Evolutionary conservation across 73 alveolate genomes (phyloP).

Genomic region (Paramecium tetraurelia): DNA sequence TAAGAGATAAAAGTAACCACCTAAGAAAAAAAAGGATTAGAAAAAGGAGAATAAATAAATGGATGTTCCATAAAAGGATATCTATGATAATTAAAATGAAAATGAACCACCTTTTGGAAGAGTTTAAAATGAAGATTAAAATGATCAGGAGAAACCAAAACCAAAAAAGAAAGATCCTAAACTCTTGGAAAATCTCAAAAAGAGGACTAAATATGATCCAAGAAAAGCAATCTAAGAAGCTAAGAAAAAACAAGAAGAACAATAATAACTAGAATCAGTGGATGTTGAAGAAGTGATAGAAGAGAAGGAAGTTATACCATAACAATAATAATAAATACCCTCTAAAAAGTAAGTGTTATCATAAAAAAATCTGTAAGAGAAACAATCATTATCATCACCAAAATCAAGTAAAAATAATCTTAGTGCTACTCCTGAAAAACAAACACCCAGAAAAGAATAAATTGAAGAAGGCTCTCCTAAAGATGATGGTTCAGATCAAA

Average conservation of each 20-base stretch:
- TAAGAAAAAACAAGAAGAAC: constrained; percentile 32
- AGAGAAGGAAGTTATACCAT: background rate
- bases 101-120: background rate
- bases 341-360: background rate
- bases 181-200: constrained; percentile 49
- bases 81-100: background rate
- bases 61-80: background rate
- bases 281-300: background rate
- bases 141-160: background rate
- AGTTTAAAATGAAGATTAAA: background rate
- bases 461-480: background rate
- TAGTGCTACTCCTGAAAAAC: background rate
- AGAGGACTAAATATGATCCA: constrained; percentile 62
- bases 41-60: background rate
- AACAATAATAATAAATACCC: background rate
- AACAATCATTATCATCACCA: background rate
- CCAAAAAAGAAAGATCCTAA: constrained; percentile 42
- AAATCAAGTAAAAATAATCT: background rate
- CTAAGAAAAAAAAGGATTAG: background rate
- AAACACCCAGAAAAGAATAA: background rate
- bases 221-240: constrained; percentile 63
- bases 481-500: background rate
- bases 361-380: background rate
- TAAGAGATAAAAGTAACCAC: background rate
- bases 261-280: background rate